Evolutionary conservation across 2,329 filamentous ascomycete species (phyloP).

Genomic region (Xylariales sp.): DNA sequence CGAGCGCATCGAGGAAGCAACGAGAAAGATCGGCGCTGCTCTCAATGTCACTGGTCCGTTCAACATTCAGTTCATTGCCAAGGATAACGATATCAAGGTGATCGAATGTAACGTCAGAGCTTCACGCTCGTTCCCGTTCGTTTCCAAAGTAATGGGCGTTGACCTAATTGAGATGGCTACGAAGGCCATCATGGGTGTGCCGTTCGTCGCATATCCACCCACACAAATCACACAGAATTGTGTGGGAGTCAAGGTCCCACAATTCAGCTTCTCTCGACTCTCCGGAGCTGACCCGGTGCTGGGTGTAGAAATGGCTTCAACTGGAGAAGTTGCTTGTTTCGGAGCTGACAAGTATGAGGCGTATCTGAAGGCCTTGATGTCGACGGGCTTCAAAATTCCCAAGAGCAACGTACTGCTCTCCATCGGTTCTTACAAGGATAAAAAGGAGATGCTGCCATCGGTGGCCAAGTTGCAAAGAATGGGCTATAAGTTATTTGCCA

Average conservation of each 20-base stretch:
- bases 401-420: constrained; percentile 94
- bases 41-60: constrained; percentile 94
- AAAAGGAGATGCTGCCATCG: constrained; percentile 93
- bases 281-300: constrained; percentile 94
- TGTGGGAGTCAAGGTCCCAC: constrained; percentile 95
- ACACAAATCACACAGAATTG: constrained; percentile 72
- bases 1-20: constrained; percentile 86
- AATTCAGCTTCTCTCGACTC: constrained; percentile 97
- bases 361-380: constrained; percentile 92
- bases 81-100: constrained; percentile 99
- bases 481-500: constrained; percentile 94
- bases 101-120: constrained; percentile 98
- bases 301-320: constrained; percentile 98
- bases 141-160: constrained; percentile 97
- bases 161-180: constrained; percentile 98
- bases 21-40: constrained; percentile 87
- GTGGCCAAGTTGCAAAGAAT: constrained; percentile 84
- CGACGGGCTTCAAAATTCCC: constrained; percentile 92
- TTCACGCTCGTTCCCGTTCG: constrained; percentile 94
- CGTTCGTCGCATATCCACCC: constrained; percentile 76
- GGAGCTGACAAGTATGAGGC: constrained; percentile 95
- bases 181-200: constrained; percentile 86
- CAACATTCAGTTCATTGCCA: constrained; percentile 99
- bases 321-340: constrained; percentile 95
- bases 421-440: constrained; percentile 96